Evolutionary conservation across 768 basidiomycete species (phyloP).

Genomic region (Xerocomellus intermedius): DNA sequence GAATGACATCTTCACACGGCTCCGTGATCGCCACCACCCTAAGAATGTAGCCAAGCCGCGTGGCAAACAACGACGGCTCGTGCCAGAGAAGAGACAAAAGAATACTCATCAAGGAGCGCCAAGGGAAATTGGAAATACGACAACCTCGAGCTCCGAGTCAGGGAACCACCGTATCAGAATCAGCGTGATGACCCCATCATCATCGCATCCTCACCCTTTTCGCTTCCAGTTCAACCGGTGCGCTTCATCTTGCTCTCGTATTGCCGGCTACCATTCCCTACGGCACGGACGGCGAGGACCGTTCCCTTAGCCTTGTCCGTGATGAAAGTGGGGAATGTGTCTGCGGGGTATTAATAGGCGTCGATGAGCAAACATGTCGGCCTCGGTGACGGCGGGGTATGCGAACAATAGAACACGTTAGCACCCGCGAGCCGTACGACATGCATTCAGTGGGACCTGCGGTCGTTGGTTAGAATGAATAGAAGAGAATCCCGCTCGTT

Average conservation of each 20-base stretch:
- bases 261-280: not conserved
- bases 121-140: slow-evolving; percentile 13
- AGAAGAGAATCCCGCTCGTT: slow-evolving; percentile 17
- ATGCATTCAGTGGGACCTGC: not conserved
- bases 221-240: not conserved
- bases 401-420: not conserved
- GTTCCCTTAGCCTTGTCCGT: not conserved
- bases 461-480: slow-evolving; percentile 9
- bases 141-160: slow-evolving; percentile 1
- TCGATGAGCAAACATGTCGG: not conserved
- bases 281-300: not conserved
- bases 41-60: slow-evolving; percentile 8
- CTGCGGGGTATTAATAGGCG: not conserved
- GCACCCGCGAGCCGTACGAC: slow-evolving; percentile 1
- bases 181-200: slow-evolving; percentile 5
- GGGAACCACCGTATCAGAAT: slow-evolving; percentile 8
- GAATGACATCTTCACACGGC: not conserved
- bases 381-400: slow-evolving; percentile 1
- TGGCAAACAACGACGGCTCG: not conserved
- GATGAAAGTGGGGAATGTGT: not conserved
- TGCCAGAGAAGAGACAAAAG: slow-evolving; percentile 8
- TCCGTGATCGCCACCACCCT: slow-evolving; percentile 6
- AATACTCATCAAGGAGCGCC: slow-evolving; percentile 8
- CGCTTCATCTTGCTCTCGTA: not conserved
- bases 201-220: not conserved